Evolutionary conservation across 2,329 filamentous ascomycete species (phyloP).

Genomic region (Ilyonectria destructans): DNA sequence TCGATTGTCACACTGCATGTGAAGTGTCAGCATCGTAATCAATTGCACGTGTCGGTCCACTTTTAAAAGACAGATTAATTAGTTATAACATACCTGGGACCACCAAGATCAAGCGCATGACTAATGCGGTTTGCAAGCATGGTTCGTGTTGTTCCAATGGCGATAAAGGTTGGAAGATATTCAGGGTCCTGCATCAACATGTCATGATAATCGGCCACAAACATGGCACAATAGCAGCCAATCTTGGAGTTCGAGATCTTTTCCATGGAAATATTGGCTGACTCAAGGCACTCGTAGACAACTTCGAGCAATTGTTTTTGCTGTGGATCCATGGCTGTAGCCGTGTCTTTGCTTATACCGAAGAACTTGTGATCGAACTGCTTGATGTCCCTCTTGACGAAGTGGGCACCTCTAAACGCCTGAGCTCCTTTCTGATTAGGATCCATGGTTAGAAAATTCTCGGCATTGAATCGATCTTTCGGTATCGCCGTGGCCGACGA

Average conservation of each 20-base stretch:
- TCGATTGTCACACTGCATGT: conserved; percentile 60
- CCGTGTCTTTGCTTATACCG: conserved; percentile 46
- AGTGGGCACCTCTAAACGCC: conserved; percentile 45
- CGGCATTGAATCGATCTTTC: conserved; percentile 45
- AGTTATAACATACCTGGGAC: conserved; percentile 40
- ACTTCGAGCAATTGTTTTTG: conserved; percentile 46
- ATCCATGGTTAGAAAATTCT: conserved; percentile 46
- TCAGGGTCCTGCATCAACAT: conserved; percentile 47
- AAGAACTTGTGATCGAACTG: conserved; percentile 49
- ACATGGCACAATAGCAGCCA: conserved; percentile 48
- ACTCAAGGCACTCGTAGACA: conserved; percentile 46
- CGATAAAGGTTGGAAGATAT: conserved; percentile 46
- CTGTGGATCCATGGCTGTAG: conserved; percentile 47
- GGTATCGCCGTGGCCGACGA: conserved; percentile 45
- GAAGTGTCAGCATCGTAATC: conserved; percentile 23
- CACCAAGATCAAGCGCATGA: conserved; percentile 45
- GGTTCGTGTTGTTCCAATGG: conserved; percentile 47
- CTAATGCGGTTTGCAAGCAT: conserved; percentile 48
- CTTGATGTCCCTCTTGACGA: conserved; percentile 45
- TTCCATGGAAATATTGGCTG: conserved; percentile 45
- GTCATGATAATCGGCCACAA: conserved; percentile 45
- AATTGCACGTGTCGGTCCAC: neutral
- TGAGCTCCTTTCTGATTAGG: conserved; percentile 45
- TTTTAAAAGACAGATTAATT: neutral
- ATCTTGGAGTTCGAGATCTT: conserved; percentile 44